These are phyloP conservation scores for Eucalyptus caleyi DNA, from an alignment of 345 rosid species.

Conservation along the genomic window DNA sequence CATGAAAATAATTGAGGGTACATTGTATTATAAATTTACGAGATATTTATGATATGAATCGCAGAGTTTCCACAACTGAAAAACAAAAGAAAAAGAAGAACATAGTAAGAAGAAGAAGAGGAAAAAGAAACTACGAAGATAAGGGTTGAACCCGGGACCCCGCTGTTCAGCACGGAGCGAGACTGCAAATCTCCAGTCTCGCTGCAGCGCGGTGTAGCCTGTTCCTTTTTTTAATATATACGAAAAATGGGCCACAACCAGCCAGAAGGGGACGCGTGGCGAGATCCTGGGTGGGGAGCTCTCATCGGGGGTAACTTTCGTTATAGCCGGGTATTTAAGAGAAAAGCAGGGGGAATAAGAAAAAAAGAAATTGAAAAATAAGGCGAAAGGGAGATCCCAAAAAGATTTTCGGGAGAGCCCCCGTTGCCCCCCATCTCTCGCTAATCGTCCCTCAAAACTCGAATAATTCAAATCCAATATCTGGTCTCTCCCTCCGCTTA, in stretches of 20 bases:
- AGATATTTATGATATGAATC: neutral
- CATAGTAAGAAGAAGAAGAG: neutral
- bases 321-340: neutral
- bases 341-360: neutral
- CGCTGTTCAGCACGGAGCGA: neutral
- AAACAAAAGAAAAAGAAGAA: neutral
- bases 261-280: neutral
- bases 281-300: neutral
- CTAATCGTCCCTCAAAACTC: neutral
- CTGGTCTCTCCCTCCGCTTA: conserved; percentile 5
- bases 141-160: neutral
- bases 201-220: no score
- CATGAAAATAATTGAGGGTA: neutral
- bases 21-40: neutral
- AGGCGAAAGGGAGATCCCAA: neutral
- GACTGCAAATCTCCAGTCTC: neutral
- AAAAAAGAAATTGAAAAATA: neutral
- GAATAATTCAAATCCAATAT: neutral
- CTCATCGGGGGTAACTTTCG: neutral
- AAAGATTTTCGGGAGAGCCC: neutral
- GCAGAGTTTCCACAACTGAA: neutral
- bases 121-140: rapidly evolving
- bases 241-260: rapidly evolving
- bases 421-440: neutral
- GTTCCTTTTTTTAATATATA: neutral